Percentiles rank a stretch among this genome's conserved stretches.
Evolutionary conservation across 495 filamentous ascomycete species (phyloP).

Genomic region (Cladorrhinum samala): DNA sequence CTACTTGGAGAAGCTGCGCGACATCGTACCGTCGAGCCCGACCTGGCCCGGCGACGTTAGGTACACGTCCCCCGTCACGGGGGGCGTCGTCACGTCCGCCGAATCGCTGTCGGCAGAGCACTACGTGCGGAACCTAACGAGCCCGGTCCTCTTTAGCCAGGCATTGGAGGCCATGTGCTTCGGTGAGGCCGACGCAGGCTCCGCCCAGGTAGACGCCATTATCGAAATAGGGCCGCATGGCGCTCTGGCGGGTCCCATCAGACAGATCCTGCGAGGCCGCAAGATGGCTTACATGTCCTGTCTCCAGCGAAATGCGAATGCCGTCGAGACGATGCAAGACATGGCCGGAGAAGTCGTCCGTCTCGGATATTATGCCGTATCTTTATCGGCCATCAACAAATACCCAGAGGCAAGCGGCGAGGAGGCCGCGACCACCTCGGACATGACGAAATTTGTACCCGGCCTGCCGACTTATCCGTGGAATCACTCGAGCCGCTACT

Average conservation of each 20-base stretch:
- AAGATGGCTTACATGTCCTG: constrained; percentile 6
- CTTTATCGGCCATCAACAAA: constrained; percentile 25
- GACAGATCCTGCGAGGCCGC: constrained; percentile 12
- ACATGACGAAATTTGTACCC: constrained; percentile 12
- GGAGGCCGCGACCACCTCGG: not conserved
- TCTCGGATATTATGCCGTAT: constrained; percentile 30
- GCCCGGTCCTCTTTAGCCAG: not conserved
- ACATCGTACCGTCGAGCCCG: too few species aligned
- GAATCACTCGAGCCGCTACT: constrained; percentile 30
- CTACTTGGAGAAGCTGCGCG: too few species aligned
- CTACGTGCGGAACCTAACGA: not conserved
- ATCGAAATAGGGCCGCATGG: constrained; percentile 48
- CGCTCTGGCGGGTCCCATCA: constrained; percentile 32
- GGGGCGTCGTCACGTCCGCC: too few species aligned
- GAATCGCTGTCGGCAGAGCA: not conserved
- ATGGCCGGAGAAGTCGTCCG: constrained; percentile 22
- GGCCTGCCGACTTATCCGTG: constrained; percentile 32
- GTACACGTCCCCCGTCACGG: not conserved
- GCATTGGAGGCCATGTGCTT: not conserved
- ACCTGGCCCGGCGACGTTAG: too few species aligned
- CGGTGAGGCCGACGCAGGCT: not conserved
- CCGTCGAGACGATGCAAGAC: constrained; percentile 16
- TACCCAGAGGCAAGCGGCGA: not conserved
- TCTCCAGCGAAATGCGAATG: constrained; percentile 18
- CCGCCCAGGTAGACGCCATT: not conserved